phyloP scores from a whole-genome alignment of 78 protist genomes.

The Monosiga brevicollis region DNA sequence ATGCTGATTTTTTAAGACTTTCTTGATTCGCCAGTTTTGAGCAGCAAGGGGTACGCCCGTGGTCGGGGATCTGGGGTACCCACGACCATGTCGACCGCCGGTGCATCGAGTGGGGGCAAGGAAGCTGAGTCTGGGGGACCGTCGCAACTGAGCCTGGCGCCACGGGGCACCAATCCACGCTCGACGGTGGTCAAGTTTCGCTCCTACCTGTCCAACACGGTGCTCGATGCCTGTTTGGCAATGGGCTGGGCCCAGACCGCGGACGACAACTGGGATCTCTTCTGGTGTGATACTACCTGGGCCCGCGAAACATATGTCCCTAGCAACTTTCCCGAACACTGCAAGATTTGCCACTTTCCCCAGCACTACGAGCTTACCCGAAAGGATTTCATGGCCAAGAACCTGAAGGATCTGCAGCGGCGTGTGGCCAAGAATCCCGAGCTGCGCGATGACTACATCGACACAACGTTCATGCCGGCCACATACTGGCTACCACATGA shows the following conservation, averaged over 20 bases:
- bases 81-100: not conserved
- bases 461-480: not conserved
- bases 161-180: not conserved
- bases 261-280: not conserved
- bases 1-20: not conserved
- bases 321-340: not conserved
- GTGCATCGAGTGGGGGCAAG: not conserved
- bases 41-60: not conserved
- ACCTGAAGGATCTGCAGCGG: conserved; percentile 25
- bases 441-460: conserved; percentile 17
- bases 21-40: not conserved
- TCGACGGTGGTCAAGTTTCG: not conserved
- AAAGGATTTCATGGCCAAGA: conserved; percentile 39
- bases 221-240: not conserved
- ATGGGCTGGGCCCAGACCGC: not conserved
- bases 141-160: not conserved
- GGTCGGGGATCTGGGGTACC: not conserved
- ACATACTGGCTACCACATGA: conserved; percentile 45
- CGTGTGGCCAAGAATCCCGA: conserved; percentile 1
- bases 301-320: not conserved
- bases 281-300: not conserved
- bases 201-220: not conserved
- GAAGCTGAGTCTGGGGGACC: not conserved
- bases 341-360: conserved; percentile 32
- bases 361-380: conserved; percentile 41